Percentiles rank a stretch among this genome's conserved stretches.
These are phyloP conservation scores for Kernera saxatilis DNA, from an alignment of 345 rosid genomes.

Conservation along the genomic window DNA sequence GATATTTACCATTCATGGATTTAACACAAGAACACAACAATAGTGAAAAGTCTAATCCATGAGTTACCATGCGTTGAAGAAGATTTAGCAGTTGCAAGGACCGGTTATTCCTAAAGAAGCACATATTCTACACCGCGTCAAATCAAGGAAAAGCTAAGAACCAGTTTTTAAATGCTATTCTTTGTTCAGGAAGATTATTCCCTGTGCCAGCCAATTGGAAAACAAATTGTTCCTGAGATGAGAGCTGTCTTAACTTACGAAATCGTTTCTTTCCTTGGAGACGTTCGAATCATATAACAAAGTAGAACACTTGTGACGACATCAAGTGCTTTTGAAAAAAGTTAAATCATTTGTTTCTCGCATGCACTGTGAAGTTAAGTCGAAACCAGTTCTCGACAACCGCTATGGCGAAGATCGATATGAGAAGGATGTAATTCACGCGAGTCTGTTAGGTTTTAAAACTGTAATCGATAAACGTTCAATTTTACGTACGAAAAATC, in stretches of 20 bases:
- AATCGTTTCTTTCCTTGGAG: not conserved
- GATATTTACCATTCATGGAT: slow-evolving; percentile 45
- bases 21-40: slow-evolving; percentile 5
- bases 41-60: slow-evolving; percentile 12
- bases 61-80: slow-evolving; percentile 68
- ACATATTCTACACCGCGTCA: slow-evolving; percentile 15
- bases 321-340: not conserved
- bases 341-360: not conserved
- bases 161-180: not conserved
- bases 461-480: not conserved
- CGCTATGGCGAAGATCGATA: too few species aligned
- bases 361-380: too few species aligned
- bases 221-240: slow-evolving; percentile 13
- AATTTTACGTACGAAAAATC: not conserved
- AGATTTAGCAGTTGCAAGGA: slow-evolving; percentile 59
- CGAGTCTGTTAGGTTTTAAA: too few species aligned
- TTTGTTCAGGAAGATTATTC: slow-evolving; percentile 11
- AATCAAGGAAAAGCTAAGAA: slow-evolving; percentile 22
- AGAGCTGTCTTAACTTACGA: not conserved
- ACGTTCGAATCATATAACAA: too few species aligned
- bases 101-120: slow-evolving; percentile 1
- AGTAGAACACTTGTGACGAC: not conserved
- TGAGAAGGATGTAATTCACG: too few species aligned
- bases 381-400: too few species aligned
- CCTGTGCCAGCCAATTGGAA: not conserved